Percentiles rank a stretch among this genome's conserved stretches.
Conservation (phyloP, 495 filamentous ascomycete genomes). For the Ascodesmis nigricans region DNA sequence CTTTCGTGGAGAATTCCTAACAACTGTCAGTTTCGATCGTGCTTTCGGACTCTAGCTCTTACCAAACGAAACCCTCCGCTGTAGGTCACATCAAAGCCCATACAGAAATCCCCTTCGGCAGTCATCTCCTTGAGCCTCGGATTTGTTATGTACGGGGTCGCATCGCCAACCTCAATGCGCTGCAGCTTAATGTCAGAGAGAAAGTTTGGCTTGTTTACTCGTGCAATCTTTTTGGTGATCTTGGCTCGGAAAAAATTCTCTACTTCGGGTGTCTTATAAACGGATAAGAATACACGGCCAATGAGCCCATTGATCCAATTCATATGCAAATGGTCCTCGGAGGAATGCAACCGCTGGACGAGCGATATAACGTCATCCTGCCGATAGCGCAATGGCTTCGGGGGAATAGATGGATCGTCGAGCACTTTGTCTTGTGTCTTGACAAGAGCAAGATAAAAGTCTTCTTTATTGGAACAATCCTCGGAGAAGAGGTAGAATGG, state of each 20-base stretch:
- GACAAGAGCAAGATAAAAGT: constrained; percentile 87
- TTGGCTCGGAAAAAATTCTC: constrained; percentile 60
- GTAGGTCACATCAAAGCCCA: constrained; percentile 73
- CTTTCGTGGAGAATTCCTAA: constrained; percentile 63
- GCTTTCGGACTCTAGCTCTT: constrained; percentile 1
- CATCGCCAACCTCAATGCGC: constrained; percentile 66
- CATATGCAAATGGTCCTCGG: constrained; percentile 76
- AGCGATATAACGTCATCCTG: constrained; percentile 65
- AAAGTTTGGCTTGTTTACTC: constrained; percentile 79
- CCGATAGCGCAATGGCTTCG: constrained; percentile 56
- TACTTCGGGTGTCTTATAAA: constrained; percentile 65
- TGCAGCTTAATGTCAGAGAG: constrained; percentile 60
- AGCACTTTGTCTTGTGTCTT: constrained; percentile 54
- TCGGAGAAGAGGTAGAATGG: constrained; percentile 91
- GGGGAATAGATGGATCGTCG: constrained; percentile 29
- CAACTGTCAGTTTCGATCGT: not conserved
- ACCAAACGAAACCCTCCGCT: constrained; percentile 60
- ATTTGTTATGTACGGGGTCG: constrained; percentile 74
- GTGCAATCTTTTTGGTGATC: constrained; percentile 87
- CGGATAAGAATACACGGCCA: constrained; percentile 62
- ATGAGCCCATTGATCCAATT: constrained; percentile 86
- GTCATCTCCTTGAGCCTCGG: constrained; percentile 74
- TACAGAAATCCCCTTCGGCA: constrained; percentile 66
- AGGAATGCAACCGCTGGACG: constrained; percentile 73
- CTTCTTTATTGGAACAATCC: constrained; percentile 85